Conservation (phyloP, 139 green algal genomes). For the Spirogloea muscicola region DNA sequence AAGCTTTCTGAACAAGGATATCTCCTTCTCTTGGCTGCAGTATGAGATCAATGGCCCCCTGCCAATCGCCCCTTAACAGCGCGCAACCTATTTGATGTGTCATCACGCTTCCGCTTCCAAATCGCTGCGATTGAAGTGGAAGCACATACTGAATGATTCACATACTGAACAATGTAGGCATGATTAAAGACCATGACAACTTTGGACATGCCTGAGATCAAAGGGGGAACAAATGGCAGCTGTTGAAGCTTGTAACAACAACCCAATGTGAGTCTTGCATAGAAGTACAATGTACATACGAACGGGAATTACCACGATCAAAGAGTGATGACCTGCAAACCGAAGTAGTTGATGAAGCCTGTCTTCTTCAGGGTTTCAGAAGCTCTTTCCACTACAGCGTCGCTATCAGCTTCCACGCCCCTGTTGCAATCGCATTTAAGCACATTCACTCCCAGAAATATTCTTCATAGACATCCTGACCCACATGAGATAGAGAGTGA, state of each 20-base stretch:
- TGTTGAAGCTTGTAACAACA: background rate
- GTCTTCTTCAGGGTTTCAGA: background rate
- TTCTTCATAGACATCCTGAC: too few species aligned
- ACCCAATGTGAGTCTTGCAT: too few species aligned
- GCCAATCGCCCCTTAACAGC: conserved; percentile 73
- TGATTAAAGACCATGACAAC: background rate
- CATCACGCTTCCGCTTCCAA: conserved; percentile 67
- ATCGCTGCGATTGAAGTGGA: conserved; percentile 72
- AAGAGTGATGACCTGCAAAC: background rate
- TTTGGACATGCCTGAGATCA: background rate
- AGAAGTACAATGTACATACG: too few species aligned
- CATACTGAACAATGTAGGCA: background rate
- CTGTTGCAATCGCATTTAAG: too few species aligned
- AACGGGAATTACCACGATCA: background rate
- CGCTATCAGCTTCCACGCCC: background rate
- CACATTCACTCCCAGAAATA: too few species aligned
- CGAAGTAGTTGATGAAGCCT: conserved; percentile 27
- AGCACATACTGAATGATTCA: background rate
- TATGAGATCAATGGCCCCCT: conserved; percentile 62
- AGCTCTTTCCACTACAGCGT: background rate
- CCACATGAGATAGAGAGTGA: too few species aligned
- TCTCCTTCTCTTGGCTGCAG: conserved; percentile 50
- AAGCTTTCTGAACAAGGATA: too few species aligned
- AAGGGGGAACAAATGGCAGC: background rate
- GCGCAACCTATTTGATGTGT: conserved; percentile 75